Evolutionary conservation across 345 rosid species (phyloP).

Genomic region (Populus davidiana): DNA sequence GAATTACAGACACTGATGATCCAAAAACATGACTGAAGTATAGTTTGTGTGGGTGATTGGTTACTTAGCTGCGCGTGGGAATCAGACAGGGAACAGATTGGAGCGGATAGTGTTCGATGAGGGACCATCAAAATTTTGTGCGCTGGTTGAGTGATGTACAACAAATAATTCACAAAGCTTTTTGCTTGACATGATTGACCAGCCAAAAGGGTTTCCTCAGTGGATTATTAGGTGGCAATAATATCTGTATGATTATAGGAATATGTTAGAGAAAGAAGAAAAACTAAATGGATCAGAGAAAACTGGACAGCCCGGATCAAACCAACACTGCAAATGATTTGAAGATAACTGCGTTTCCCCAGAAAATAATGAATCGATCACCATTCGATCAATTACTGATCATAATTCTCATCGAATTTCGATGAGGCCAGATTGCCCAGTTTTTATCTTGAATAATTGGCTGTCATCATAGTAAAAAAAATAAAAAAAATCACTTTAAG

Average conservation of each 20-base stretch:
- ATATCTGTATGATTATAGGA: conserved; percentile 46
- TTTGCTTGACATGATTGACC: conserved; percentile 59
- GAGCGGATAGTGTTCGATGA: not conserved
- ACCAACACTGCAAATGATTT: conserved; percentile 44
- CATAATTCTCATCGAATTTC: conserved; percentile 11
- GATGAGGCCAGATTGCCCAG: not conserved
- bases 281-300: not conserved
- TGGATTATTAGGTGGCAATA: conserved; percentile 73
- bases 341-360: conserved; percentile 36
- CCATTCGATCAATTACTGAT: conserved; percentile 22
- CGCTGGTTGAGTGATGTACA: conserved; percentile 37
- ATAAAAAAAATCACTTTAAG: conserved; percentile 14
- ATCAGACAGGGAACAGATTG: not conserved
- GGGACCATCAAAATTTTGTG: conserved; percentile 32
- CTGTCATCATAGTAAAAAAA: conserved; percentile 13
- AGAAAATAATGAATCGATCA: conserved; percentile 19
- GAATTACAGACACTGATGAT: not conserved
- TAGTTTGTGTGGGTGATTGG: not conserved
- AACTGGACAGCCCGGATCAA: conserved; percentile 41
- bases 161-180: conserved; percentile 35
- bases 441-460: conserved; percentile 6
- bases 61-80: not conserved
- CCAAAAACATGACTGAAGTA: not conserved
- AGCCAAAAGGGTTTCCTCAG: conserved; percentile 41
- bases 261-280: not conserved